phyloP scores from a whole-genome alignment of 805 yeast genomes.

The Cyberlindnera galapagoensis region DNA sequence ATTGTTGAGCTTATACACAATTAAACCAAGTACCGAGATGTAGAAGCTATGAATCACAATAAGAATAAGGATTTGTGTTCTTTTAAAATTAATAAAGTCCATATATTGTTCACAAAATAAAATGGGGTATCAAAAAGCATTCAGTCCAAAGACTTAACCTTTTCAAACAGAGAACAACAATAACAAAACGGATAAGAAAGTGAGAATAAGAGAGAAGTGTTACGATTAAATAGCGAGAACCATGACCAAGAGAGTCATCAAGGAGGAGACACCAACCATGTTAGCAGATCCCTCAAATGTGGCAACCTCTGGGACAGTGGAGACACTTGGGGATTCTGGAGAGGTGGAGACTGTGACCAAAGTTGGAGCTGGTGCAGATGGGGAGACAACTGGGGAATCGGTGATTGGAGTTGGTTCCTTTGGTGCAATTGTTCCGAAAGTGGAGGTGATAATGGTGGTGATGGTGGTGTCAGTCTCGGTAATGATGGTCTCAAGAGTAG shows the following conservation, averaged over 20 bases:
- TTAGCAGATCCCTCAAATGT: conserved; percentile 3
- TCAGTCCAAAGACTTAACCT: too few species aligned
- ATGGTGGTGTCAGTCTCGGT: neutral
- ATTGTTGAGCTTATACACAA: too few species aligned
- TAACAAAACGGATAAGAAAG: too few species aligned
- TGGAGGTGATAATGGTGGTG: neutral
- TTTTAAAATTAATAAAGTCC: too few species aligned
- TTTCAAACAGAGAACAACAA: too few species aligned
- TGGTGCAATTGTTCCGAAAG: conserved; percentile 9
- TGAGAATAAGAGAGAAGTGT: too few species aligned
- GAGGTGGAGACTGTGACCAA: conserved; percentile 1
- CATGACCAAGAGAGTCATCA: conserved; percentile 2
- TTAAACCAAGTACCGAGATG: too few species aligned
- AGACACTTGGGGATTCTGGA: neutral
- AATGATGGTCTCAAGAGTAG: neutral
- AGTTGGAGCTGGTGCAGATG: conserved; percentile 2
- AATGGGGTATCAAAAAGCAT: too few species aligned
- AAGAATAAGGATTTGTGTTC: too few species aligned
- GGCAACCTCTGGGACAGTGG: conserved; percentile 2
- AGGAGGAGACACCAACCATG: conserved; percentile 2
- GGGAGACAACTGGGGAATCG: neutral
- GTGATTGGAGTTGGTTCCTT: conserved; percentile 4
- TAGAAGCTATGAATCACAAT: too few species aligned
- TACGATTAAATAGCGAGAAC: too few species aligned
- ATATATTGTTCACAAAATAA: too few species aligned